Base-by-base conservation (phyloP, 2,329 filamentous ascomycete genomes). In the Aspergillus tamarii region DNA sequence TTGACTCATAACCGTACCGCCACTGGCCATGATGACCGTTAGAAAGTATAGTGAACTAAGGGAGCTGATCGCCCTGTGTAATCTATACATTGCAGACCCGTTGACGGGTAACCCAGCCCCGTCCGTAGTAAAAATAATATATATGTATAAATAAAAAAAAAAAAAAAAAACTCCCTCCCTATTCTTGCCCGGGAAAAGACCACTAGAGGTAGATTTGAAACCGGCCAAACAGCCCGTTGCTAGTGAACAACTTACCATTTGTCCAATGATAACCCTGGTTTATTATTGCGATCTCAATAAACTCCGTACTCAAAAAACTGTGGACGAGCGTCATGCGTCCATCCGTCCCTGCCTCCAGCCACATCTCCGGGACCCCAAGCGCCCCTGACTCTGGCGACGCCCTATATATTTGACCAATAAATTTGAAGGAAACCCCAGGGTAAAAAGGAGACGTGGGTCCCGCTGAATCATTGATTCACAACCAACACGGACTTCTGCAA, bases 401-500 rank as follows among this genome's bases (percentile, higher is more conserved):
- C 52, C 30, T 59, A 59, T n/a, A 34, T 36, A n/a, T 28, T 59
- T 12, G 30, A 59, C 43, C 57, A 50, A 39, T 50, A 5, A 36
- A 43, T 50, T 39, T 52, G 34, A 11, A 28, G 28, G 12, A 41
- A 26, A 26, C 11, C 39, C 4, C 36, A 64, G 21, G 43, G 48
- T 23, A 57, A 60, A 67, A 48, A 32, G 57, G 57, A 59, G 55
- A 45, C 64, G 61, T 66, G 66, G 60, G 66, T 64, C 60, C 34
- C 53, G 56, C 50, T 54, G 59, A 58, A 46, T 34, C 28, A 58
- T 60, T 62, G 64, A 64, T 63, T 58, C 61, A 63, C 65, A 57
- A 61, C 60, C 66, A 64, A 66, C 66, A 68, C 65, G 62, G 66
- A 68, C 66, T 61, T 64, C 65, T 67, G 63, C 66, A 68, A 57